Percentiles rank a stretch among this genome's conserved stretches.
Evolutionary conservation across 805 yeast genomes (phyloP).

Genomic region (Teunomyces kruisii): DNA sequence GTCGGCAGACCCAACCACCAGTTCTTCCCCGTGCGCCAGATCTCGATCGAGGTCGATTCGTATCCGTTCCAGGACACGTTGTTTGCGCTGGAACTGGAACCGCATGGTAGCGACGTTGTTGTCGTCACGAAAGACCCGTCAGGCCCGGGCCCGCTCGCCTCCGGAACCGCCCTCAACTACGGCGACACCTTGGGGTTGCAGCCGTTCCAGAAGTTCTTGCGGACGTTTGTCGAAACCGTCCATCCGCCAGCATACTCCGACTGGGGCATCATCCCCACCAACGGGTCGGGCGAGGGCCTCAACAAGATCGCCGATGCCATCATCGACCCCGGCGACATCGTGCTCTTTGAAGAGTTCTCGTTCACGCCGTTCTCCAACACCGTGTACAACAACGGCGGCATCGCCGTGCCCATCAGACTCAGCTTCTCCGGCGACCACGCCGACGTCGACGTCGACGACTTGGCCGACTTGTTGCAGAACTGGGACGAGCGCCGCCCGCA

Average conservation of each 20-base stretch:
- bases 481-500: constrained; percentile 5
- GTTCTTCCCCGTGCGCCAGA: constrained; percentile 8
- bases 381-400: constrained; percentile 4
- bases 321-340: constrained; percentile 6
- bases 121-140: not conserved
- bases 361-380: constrained; percentile 7
- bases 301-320: constrained; percentile 6
- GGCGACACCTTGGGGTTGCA: constrained; percentile 1
- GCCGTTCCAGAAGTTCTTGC: constrained; percentile 1
- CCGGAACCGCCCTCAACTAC: constrained; percentile 3
- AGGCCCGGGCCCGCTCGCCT: not conserved
- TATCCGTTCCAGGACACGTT: constrained; percentile 11
- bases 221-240: not conserved
- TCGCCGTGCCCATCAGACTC: constrained; percentile 3
- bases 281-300: constrained; percentile 8
- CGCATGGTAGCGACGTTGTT: not conserved
- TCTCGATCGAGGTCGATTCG: constrained; percentile 7
- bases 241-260: constrained; percentile 3
- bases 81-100: not conserved
- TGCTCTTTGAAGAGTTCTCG: constrained; percentile 8
- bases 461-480: constrained; percentile 2
- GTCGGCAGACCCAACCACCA: constrained; percentile 8
- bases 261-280: constrained; percentile 5
- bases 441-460: constrained; percentile 6
- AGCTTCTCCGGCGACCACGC: not conserved